Evolutionary conservation across 371 early-diverging fungal species (phyloP), one percentile per base, ranked within the genome.

Genomic region (Mortierella sp.): DNA sequence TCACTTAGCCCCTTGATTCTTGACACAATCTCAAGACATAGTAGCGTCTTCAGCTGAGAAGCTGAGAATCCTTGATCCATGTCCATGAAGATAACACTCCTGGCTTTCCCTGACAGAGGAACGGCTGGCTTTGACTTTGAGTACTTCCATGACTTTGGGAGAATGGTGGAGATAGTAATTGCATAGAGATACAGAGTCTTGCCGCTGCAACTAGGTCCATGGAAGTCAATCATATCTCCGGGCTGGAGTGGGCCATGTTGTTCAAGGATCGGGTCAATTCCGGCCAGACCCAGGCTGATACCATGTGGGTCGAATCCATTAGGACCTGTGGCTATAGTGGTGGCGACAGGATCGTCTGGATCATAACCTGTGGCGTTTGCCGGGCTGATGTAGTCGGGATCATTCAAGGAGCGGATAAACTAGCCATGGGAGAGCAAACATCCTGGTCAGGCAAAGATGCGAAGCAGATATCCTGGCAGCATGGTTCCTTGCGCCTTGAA

Each of bases 151-250:
- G 60, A 44, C n/a, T 57, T 56, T 10, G 76, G 76, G 1, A 76
- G 54, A 21, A 68, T 64, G 21, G 68, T 65, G 1, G 76, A 31
- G 39, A 76, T 57, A 24, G 57, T 60, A n/a, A 76, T 76, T 39
- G 65, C 76, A 51, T 76, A 76, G 17, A 76, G 65, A 41, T 57
- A 44, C 1, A 57, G 54, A 0, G 76, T 76, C 51, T 76, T 76
- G 48, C 76, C 76, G 22, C 57, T 53, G 39, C 76, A 55, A 24
- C 57, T 55, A 16, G 60, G 45, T 1, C 76, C 76, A 31, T 60
- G 46, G 9, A 76, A 52, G 25, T 76, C 76, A 9, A 76, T 50
- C 62, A 68, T 54, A 43, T 76, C 76, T 6, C 76, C 76, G 0
- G 69, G 54, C 14, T 34, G 51, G 0, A 69, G 54, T 0, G 27